Evolutionary conservation across 176 grass and related monocot species (phyloP), one percentile per base, ranked within the genome.

Genomic region (Hordeum vulgare): DNA sequence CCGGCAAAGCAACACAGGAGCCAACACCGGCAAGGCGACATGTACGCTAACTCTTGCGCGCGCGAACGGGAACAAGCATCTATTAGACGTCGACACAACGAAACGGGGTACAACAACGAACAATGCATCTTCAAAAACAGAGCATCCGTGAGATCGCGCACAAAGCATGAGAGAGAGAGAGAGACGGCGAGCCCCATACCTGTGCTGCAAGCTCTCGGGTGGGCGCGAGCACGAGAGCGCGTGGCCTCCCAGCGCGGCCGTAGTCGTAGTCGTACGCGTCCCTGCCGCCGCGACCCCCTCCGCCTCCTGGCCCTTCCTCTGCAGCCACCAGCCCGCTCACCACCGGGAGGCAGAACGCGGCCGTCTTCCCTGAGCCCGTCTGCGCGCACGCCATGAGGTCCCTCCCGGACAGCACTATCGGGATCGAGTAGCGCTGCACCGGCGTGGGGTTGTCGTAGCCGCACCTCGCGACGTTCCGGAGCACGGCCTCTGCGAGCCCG

Each of bases 331-430:
- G 72, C 5, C 79, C 81, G 74, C 84, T 87, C 1, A 97, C 75
- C 62, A 94, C 77, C 3, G 92, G 95, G 62, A 98, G 79, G 88
- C 90, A 94, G 86, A 94, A 98, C 8, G 92, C 92, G 58, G 95
- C 95, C 1, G 95, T 97, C 86, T 94, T 97, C 33, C 95, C 92
- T 23, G 92, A 97, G 4, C 95, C 92, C 0, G 95, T 97, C 80
- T 97, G 95, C 58, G 92, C 90, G 78, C 95, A 94, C 18, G 90
- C 90, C 95, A 94, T 93, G 34, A 94, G 88, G 75, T 93, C 95
- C 20, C 88, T 26, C n/a, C 92, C 86, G 0, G 71, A 66, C 21
- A 86, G 25, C n/a, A 79, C 80, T 25, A 93, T 87, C 40, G 95
- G 95, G 7, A 97, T 89, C 8, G 92, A 89, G 87, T 98, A 88